A percentile compares a stretch with the other conserved stretches of the same genome.
Conservation (phyloP, 306 rosid genomes). For the Mucuna pruriens region DNA sequence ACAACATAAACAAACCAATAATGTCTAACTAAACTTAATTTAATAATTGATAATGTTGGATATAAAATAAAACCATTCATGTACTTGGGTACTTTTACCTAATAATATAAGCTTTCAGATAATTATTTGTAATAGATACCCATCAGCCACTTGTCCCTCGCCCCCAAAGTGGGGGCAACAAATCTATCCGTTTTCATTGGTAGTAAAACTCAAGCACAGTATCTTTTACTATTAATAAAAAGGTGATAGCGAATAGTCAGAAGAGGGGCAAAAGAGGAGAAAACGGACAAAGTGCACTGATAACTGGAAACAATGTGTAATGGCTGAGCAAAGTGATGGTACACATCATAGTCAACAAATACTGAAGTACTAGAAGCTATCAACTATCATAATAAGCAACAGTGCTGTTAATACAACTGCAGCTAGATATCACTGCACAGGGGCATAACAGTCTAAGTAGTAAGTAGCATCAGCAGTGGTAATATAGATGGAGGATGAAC, state of each 20-base stretch:
- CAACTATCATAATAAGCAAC: not conserved
- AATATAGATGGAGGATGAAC: not conserved
- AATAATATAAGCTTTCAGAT: not conserved
- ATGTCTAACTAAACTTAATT: conserved; percentile 3
- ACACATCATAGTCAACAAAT: not conserved
- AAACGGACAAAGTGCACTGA: not conserved
- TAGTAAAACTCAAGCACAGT: not conserved
- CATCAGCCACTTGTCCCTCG: not conserved
- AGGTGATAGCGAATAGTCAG: not conserved
- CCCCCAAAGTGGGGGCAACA: not conserved
- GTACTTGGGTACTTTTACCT: not conserved
- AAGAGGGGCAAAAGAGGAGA: not conserved
- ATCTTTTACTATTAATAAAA: conserved; percentile 15
- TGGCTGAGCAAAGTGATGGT: not conserved
- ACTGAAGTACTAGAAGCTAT: not conserved
- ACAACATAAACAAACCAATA: conserved; percentile 1
- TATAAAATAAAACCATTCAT: not conserved
- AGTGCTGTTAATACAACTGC: not conserved
- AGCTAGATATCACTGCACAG: not conserved
- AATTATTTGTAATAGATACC: not conserved
- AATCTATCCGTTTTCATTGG: not conserved
- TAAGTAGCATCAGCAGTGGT: not conserved
- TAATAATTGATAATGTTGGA: not conserved
- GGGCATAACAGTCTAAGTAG: not conserved
- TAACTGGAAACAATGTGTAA: not conserved